Conservation (phyloP, 2,329 filamentous ascomycete species). For the Fusarium ambrosium region DNA sequence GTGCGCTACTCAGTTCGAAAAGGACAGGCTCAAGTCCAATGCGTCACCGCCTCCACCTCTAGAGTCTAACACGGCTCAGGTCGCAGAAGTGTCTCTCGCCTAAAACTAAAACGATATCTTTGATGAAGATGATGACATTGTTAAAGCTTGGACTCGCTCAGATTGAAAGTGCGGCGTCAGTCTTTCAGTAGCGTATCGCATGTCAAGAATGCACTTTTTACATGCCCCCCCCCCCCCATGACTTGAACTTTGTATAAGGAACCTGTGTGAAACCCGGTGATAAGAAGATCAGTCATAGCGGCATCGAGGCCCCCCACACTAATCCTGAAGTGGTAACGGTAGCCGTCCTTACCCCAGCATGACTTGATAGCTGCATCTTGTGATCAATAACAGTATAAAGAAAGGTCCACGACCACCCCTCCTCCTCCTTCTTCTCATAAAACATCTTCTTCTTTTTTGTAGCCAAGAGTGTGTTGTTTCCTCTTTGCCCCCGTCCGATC, state of each 20-base stretch:
- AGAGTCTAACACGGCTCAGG: not conserved
- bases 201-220: not conserved
- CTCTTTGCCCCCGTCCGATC: not conserved
- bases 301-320: not conserved
- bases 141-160: not conserved
- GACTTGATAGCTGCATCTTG: not conserved
- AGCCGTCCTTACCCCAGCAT: not conserved
- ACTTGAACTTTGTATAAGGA: not conserved
- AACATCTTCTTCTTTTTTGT: not conserved
- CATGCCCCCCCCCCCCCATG: not conserved
- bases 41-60: not conserved
- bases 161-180: not conserved
- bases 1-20: constrained; percentile 23
- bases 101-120: not conserved
- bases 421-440: not conserved
- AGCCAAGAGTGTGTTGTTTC: not conserved
- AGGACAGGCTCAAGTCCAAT: constrained; percentile 4
- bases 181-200: not conserved
- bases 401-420: not conserved
- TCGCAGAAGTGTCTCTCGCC: not conserved
- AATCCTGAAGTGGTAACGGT: not conserved
- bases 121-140: not conserved
- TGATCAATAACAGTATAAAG: not conserved
- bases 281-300: not conserved
- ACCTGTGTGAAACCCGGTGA: not conserved